These are phyloP conservation scores for Lotmaria passim DNA, from an alignment of 208 protist genomes.

Conservation along the genomic window DNA sequence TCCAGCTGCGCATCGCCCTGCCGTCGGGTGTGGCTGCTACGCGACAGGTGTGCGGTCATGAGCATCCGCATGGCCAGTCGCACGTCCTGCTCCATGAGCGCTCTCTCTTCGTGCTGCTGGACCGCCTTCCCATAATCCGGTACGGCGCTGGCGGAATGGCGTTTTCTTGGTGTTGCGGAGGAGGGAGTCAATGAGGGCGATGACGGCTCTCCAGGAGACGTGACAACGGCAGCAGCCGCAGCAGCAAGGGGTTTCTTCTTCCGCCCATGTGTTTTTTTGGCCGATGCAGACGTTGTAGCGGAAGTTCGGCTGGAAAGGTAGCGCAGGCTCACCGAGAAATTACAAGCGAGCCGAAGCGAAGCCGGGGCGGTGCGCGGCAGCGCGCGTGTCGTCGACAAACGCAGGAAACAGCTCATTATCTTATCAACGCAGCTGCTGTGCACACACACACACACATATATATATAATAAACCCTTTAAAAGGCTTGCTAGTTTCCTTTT, in stretches of 20 bases:
- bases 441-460: too few relatives aligned
- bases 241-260: background rate
- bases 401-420: background rate
- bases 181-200: background rate
- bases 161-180: background rate
- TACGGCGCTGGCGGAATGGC: too few relatives aligned
- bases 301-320: background rate
- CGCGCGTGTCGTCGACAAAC: background rate
- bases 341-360: background rate
- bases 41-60: conserved; percentile 67
- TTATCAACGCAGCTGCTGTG: too few relatives aligned
- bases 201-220: background rate
- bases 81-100: conserved; percentile 68
- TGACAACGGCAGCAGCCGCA: background rate
- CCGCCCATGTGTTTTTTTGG: background rate
- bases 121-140: too few relatives aligned
- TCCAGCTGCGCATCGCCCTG: conserved; percentile 42
- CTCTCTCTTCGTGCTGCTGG: background rate
- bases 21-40: conserved; percentile 29
- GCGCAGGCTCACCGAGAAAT: background rate
- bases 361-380: background rate
- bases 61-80: conserved; percentile 77
- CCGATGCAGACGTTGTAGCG: background rate
- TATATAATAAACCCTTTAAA: too few relatives aligned
- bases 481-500: too few relatives aligned